Evolutionary conservation across 805 yeast genomes (phyloP), one percentile per base, ranked within the genome.

Genomic region (Cyberlindnera euphorbiiphila): DNA sequence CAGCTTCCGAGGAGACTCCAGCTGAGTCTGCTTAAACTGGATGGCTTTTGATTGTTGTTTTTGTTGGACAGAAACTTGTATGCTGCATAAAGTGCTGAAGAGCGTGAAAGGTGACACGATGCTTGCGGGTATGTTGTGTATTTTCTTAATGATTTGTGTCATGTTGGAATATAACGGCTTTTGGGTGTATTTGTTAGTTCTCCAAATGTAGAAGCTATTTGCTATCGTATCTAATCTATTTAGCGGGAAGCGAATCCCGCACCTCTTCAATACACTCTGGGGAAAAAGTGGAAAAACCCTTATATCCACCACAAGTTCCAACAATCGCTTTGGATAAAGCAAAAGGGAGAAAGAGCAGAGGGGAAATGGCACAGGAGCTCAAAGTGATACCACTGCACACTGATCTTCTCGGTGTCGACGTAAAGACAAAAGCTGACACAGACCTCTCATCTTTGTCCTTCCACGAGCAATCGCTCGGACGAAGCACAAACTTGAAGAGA

Each of bases 21-120:
- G 48, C 37, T 33, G 37, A 31, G 25, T 34, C 41, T 29, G 48
- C 45, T 28, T 44, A 37, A 44, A 27, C 20, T 22, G 20, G 18
- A 8, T 16, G 16, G 24, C 6, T 22, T 22, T 12, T 21, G 13
- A 15, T 21, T 4, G 8, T 16, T 16, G n/a, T 12, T n/a, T 17
- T n/a, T 15, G 13, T 26, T 12, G 18, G 9, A 21, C 24, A 21
- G 24, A n/a, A n/a, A n/a, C n/a, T 29, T 29, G 32, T 29, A 23
- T 19, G 10, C n/a, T 12, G 9, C 19, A 29, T 27, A 27, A 4
- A 29, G 23, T 29, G 22, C 32, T 29, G 32, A 29, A 29, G 22
- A n/a, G 16, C 7, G 19, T 10, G 16, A 12, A 10, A 10, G 15
- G 16, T 29, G 32, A 29, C 20, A 29, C 32, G 32, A 29, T 19